Conservation (phyloP, 352 stramenopile species). For the Phytopythium ostracodes region DNA sequence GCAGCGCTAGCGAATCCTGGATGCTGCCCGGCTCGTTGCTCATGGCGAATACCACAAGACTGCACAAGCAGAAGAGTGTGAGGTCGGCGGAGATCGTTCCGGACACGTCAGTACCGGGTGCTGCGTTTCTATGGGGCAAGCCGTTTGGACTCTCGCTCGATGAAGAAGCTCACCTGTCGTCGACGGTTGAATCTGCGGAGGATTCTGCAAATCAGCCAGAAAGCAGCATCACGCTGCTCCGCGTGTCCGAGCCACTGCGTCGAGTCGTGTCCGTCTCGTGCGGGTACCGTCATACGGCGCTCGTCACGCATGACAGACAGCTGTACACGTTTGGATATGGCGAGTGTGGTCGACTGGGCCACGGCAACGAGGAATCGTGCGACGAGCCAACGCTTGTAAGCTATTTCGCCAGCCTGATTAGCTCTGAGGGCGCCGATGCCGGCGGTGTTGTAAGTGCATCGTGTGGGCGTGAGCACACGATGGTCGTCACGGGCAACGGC, state of each 20-base stretch:
- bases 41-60: conserved; percentile 18
- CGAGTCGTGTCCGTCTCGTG: conserved; percentile 67
- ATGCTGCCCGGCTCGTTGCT: conserved; percentile 27
- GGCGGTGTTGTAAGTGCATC: conserved; percentile 46
- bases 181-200: conserved; percentile 10
- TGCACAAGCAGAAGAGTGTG: neutral
- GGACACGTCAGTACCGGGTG: conserved; percentile 27
- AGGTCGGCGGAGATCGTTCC: neutral
- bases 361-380: conserved; percentile 56
- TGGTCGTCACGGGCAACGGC: conserved; percentile 61
- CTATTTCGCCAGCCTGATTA: conserved; percentile 54
- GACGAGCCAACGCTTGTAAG: conserved; percentile 35
- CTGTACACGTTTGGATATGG: conserved; percentile 82
- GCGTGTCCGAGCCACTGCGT: conserved; percentile 44
- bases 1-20: conserved; percentile 23
- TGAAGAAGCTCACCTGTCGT: conserved; percentile 36
- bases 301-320: conserved; percentile 57
- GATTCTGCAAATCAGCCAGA: neutral
- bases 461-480: conserved; percentile 85
- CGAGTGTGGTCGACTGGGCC: conserved; percentile 71
- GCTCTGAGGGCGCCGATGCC: conserved; percentile 25
- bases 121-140: conserved; percentile 61
- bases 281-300: conserved; percentile 71
- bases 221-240: conserved; percentile 27
- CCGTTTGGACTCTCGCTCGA: conserved; percentile 58